A percentile compares a stretch with the other conserved stretches of the same genome.
phyloP scores from a whole-genome alignment of 345 rosid species.

The Pseudoturritis turrita region DNA sequence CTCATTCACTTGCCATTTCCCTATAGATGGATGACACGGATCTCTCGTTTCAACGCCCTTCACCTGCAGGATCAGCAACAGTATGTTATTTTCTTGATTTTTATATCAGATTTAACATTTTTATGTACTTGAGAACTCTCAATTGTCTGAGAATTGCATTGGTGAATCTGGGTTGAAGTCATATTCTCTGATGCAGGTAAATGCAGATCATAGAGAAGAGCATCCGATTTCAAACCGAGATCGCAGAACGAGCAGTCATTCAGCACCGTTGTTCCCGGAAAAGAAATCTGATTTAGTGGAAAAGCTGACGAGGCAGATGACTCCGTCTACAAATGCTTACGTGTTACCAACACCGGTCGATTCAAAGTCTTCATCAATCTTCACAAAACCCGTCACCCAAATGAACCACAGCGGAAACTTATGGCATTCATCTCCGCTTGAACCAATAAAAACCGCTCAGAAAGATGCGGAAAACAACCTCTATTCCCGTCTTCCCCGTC shows the following conservation, averaged over 20 bases:
- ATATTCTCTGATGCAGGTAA: slow-evolving; percentile 16
- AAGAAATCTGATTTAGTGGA: slow-evolving; percentile 55
- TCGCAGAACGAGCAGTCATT: slow-evolving; percentile 57
- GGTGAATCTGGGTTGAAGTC: neutral
- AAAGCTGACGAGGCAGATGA: slow-evolving; percentile 44
- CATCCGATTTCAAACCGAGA: slow-evolving; percentile 10
- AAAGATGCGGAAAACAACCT: slow-evolving; percentile 29
- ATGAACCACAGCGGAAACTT: slow-evolving; percentile 40
- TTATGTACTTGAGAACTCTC: neutral
- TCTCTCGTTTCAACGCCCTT: slow-evolving; percentile 48
- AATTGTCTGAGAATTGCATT: neutral
- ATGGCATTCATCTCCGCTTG: slow-evolving; percentile 72
- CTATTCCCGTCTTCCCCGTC: slow-evolving; percentile 60
- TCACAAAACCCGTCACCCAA: slow-evolving; percentile 42
- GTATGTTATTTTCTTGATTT: slow-evolving; percentile 34
- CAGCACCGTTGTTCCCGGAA: slow-evolving; percentile 78
- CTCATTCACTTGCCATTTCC: slow-evolving; percentile 4
- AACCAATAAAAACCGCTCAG: slow-evolving; percentile 58
- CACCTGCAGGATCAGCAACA: slow-evolving; percentile 49
- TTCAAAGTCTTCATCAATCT: slow-evolving; percentile 36
- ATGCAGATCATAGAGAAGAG: slow-evolving; percentile 17
- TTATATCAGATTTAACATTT: neutral
- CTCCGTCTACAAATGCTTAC: slow-evolving; percentile 47
- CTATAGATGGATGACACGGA: slow-evolving; percentile 56
- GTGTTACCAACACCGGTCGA: slow-evolving; percentile 79